Conservation (phyloP, 2,329 filamentous ascomycete species). For the Monosporascus sp. region DNA sequence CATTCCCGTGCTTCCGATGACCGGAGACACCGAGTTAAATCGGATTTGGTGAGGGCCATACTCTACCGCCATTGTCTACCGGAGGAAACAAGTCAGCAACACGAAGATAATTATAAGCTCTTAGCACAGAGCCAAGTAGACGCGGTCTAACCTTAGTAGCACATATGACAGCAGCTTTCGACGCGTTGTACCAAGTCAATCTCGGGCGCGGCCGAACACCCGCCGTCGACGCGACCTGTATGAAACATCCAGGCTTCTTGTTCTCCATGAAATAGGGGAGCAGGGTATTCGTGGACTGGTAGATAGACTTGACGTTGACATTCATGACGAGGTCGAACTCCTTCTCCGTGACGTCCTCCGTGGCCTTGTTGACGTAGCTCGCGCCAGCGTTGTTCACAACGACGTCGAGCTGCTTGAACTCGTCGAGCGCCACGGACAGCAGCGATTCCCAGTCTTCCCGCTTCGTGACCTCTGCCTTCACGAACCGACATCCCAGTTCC, state of each 20-base stretch:
- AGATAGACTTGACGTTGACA: constrained; percentile 66
- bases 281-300: constrained; percentile 52
- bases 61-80: constrained; percentile 56
- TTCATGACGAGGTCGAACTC: constrained; percentile 63
- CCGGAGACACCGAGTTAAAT: constrained; percentile 66
- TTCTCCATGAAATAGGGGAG: constrained; percentile 55
- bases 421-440: constrained; percentile 37
- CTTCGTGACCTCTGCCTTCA: constrained; percentile 44
- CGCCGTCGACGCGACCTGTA: constrained; percentile 62
- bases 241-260: constrained; percentile 52
- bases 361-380: constrained; percentile 57
- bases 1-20: constrained; percentile 62
- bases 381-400: constrained; percentile 58
- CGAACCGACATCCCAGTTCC: constrained; percentile 38
- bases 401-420: constrained; percentile 49
- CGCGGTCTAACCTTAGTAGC: constrained; percentile 37
- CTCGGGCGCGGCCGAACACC: constrained; percentile 55
- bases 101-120: not conserved
- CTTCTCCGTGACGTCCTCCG: constrained; percentile 55
- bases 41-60: constrained; percentile 68
- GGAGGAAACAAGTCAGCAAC: constrained; percentile 2
- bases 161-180: constrained; percentile 60
- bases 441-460: constrained; percentile 47
- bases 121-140: not conserved
- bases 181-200: constrained; percentile 65